Evolutionary conservation across 306 rosid genomes (phyloP).

Genomic region (Prunus persica): Prunus_persica_NCBIv2 NC_034011.1:1300501-1301000

Average conservation of each 20-base stretch:
- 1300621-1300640: conserved; percentile 97
- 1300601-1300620: conserved; percentile 84
- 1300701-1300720: conserved; percentile 61
- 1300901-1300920: not conserved
- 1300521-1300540: conserved; percentile 97
- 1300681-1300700: conserved; percentile 97
- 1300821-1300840: too few relatives aligned
- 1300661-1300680: conserved; percentile 91
- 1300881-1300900: too few relatives aligned
- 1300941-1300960: not conserved
- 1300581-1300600: conserved; percentile 90
- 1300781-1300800: not conserved
- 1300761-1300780: not conserved
- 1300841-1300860: too few relatives aligned
- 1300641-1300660: conserved; percentile 98
- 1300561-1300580: conserved; percentile 99
- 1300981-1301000: not conserved
- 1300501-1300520: conserved; percentile 80
- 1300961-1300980: not conserved
- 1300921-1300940: not conserved
- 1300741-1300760: conserved; percentile 18
- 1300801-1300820: not conserved
- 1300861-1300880: too few relatives aligned
- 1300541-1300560: conserved; percentile 97
- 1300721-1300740: conserved; percentile 16